Percentiles rank a stretch among this genome's conserved stretches.
Evolutionary conservation across 1,284 basidiomycete species (phyloP).

Genomic region (Austroboletus novae-zelandiae): DNA sequence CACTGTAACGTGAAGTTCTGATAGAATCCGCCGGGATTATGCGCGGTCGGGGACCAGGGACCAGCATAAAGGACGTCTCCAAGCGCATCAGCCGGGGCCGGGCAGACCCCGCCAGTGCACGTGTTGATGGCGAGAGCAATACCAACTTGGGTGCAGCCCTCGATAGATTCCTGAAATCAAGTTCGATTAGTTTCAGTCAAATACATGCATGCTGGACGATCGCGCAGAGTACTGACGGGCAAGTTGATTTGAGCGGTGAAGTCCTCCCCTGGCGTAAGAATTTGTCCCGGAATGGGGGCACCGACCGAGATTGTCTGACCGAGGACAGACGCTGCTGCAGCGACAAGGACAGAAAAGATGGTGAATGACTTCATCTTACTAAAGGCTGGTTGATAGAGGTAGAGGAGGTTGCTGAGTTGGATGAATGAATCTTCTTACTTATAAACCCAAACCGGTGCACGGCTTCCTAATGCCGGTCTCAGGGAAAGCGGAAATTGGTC

Average conservation of each 20-base stretch:
- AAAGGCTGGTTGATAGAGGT: not conserved
- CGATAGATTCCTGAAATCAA: conserved; percentile 18
- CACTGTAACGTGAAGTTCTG: conserved; percentile 31
- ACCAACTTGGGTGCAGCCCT: conserved; percentile 27
- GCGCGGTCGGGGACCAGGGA: conserved; percentile 25
- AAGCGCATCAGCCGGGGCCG: conserved; percentile 18
- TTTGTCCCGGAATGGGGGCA: conserved; percentile 17
- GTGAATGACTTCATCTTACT: conserved; percentile 20
- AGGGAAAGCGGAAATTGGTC: too few relatives aligned
- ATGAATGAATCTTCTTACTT: too few relatives aligned
- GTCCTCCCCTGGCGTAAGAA: conserved; percentile 12
- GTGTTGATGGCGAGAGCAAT: conserved; percentile 27
- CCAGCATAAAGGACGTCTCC: conserved; percentile 31
- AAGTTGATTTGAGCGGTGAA: conserved; percentile 19
- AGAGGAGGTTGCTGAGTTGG: not conserved
- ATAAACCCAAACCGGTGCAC: too few relatives aligned
- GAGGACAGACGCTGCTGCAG: conserved; percentile 10
- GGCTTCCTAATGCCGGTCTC: too few relatives aligned
- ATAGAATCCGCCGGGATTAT: conserved; percentile 24
- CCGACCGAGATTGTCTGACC: conserved; percentile 31
- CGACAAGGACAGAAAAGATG: conserved; percentile 6
- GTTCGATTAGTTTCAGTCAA: not conserved
- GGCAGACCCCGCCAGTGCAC: conserved; percentile 24
- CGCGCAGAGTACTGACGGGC: conserved; percentile 17
- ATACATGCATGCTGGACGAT: too few relatives aligned